A percentile compares a stretch with the other conserved stretches of the same genome.
These are phyloP conservation scores for Fusarium sp. DNA, from an alignment of 2,329 filamentous ascomycete genomes.

Conservation along the genomic window DNA sequence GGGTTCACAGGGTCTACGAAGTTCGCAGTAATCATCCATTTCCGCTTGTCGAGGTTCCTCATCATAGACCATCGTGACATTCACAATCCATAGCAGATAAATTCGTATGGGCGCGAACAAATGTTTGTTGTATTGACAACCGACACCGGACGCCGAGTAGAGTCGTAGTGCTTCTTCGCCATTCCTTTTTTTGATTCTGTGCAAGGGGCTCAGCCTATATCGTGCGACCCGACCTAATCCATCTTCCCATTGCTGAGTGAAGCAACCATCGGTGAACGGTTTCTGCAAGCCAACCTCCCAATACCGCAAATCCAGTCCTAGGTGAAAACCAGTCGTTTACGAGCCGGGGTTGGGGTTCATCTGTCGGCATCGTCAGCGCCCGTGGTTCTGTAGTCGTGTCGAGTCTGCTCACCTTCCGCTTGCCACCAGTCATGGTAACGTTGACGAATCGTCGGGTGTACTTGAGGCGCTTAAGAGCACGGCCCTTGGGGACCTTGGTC, in stretches of 20 bases:
- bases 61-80: slow-evolving; percentile 7
- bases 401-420: slow-evolving; percentile 83
- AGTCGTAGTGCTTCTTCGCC: slow-evolving; percentile 53
- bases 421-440: slow-evolving; percentile 96
- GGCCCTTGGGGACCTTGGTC: slow-evolving; percentile 96
- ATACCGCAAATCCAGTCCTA: slow-evolving; percentile 42
- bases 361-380: slow-evolving; percentile 55
- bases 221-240: slow-evolving; percentile 50
- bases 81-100: slow-evolving; percentile 17
- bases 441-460: slow-evolving; percentile 99
- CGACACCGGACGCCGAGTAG: slow-evolving; percentile 55
- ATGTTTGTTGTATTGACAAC: slow-evolving; percentile 54
- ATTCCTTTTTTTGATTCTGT: slow-evolving; percentile 41
- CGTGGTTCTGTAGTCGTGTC: neutral
- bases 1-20: slow-evolving; percentile 15
- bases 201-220: slow-evolving; percentile 48
- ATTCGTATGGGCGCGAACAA: slow-evolving; percentile 41
- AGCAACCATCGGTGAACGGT: slow-evolving; percentile 47
- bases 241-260: slow-evolving; percentile 48
- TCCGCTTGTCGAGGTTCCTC: neutral
- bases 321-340: slow-evolving; percentile 55
- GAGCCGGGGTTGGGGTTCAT: slow-evolving; percentile 89
- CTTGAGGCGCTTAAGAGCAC: slow-evolving; percentile 94
- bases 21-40: neutral
- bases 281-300: slow-evolving; percentile 45